These are phyloP conservation scores for Kitagawia praeruptora DNA, from an alignment of 129 eudicot genomes.

Conservation along the genomic window DNA sequence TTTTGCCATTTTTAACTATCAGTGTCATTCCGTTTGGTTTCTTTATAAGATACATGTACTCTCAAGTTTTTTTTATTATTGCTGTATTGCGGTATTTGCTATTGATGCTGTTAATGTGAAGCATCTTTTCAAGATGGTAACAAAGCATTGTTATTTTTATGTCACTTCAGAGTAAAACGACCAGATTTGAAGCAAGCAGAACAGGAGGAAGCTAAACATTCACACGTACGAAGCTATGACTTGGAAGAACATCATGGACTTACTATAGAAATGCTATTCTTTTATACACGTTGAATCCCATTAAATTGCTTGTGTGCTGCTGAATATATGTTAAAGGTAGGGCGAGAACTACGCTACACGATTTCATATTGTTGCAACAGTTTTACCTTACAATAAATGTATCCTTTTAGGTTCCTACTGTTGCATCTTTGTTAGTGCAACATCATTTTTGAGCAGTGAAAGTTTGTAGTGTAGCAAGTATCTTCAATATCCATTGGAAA, in stretches of 20 bases:
- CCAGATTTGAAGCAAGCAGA: slow-evolving; percentile 9
- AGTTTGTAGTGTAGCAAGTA: neutral
- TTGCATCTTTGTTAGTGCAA: neutral
- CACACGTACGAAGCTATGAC: slow-evolving; percentile 9
- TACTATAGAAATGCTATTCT: slow-evolving; percentile 10
- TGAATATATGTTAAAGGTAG: neutral
- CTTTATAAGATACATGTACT: neutral
- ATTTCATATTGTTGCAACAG: neutral
- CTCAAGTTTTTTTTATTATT: neutral
- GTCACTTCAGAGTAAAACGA: slow-evolving; percentile 8
- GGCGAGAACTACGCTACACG: neutral
- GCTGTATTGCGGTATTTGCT: neutral
- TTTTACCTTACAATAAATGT: neutral
- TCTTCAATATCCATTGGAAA: neutral
- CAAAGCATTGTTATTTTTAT: neutral
- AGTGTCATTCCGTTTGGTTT: neutral
- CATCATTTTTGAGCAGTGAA: neutral
- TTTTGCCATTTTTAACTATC: neutral
- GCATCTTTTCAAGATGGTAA: neutral
- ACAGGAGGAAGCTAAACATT: neutral
- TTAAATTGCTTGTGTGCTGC: slow-evolving; percentile 16
- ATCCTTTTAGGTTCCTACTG: slow-evolving; percentile 1
- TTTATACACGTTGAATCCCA: slow-evolving; percentile 31
- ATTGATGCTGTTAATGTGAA: neutral
- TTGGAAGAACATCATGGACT: neutral